Evolutionary conservation across 352 stramenopile genomes (phyloP).

Genomic region (Globisporangium emineosum): DNA sequence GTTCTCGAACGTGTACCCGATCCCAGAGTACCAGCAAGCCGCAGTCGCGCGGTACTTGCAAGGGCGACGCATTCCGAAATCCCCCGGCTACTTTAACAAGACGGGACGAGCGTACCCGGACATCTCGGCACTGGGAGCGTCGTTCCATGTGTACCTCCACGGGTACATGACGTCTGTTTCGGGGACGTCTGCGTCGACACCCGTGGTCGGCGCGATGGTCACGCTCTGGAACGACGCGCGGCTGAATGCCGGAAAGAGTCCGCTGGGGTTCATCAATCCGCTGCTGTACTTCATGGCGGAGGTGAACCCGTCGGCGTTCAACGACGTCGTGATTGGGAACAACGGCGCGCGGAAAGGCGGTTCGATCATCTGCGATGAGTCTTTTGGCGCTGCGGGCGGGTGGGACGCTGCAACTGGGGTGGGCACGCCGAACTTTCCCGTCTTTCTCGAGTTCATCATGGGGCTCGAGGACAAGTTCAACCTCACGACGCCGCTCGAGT

Average conservation of each 20-base stretch:
- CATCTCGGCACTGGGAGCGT: slow-evolving; percentile 69
- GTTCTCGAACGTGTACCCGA: slow-evolving; percentile 82
- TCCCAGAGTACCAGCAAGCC: slow-evolving; percentile 72
- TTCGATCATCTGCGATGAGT: slow-evolving; percentile 53
- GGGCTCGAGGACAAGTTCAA: slow-evolving; percentile 56
- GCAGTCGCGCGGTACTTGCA: slow-evolving; percentile 67
- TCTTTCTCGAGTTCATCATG: slow-evolving; percentile 56
- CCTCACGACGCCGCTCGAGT: slow-evolving; percentile 20
- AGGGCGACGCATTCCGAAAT: slow-evolving; percentile 40
- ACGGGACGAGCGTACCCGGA: slow-evolving; percentile 89
- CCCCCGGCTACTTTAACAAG: slow-evolving; percentile 70
- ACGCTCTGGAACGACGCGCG: slow-evolving; percentile 86
- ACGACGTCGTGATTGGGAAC: slow-evolving; percentile 85
- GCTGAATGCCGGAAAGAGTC: slow-evolving; percentile 71
- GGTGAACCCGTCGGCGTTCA: slow-evolving; percentile 53
- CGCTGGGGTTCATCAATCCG: slow-evolving; percentile 87
- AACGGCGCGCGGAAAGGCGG: slow-evolving; percentile 62
- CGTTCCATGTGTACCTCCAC: slow-evolving; percentile 69
- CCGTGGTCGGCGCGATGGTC: slow-evolving; percentile 82
- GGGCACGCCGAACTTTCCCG: slow-evolving; percentile 79
- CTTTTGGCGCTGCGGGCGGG: slow-evolving; percentile 76
- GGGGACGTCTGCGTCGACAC: slow-evolving; percentile 86
- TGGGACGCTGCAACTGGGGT: slow-evolving; percentile 89
- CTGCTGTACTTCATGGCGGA: slow-evolving; percentile 80
- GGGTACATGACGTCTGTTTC: slow-evolving; percentile 45